Conservation (phyloP, 2,329 filamentous ascomycete species). For the Botrytis galanthina region DNA sequence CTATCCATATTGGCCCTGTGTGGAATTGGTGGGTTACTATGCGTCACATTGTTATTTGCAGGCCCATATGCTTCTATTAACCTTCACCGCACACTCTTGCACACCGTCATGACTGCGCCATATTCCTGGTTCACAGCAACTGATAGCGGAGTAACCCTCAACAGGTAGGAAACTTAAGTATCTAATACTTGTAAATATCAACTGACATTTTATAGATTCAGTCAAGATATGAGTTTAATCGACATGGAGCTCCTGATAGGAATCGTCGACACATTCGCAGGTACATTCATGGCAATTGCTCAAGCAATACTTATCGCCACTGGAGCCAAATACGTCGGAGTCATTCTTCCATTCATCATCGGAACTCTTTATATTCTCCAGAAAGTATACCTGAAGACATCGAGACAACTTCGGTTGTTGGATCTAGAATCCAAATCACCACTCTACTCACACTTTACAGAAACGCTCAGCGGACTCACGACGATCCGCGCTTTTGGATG, state of each 20-base stretch:
- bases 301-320: conserved; percentile 17
- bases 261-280: conserved; percentile 18
- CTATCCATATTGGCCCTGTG: not conserved
- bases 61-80: not conserved
- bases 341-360: conserved; percentile 10
- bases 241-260: conserved; percentile 34
- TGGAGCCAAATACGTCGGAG: not conserved
- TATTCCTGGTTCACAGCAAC: conserved; percentile 32
- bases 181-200: not conserved
- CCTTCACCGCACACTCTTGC: conserved; percentile 49
- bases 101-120: conserved; percentile 45
- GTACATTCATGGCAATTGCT: conserved; percentile 2
- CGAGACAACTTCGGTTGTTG: conserved; percentile 46
- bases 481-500: conserved; percentile 42
- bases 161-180: not conserved
- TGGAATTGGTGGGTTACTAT: not conserved
- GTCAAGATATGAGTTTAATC: conserved; percentile 34
- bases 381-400: conserved; percentile 46
- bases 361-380: conserved; percentile 33
- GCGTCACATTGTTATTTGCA: not conserved
- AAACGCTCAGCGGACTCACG: conserved; percentile 44
- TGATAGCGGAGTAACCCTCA: conserved; percentile 5
- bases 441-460: conserved; percentile 46
- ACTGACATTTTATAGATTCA: conserved; percentile 30
- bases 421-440: conserved; percentile 46